Percentiles rank a stretch among this genome's conserved stretches.
Evolutionary conservation across 2,329 filamentous ascomycete species (phyloP).

Genomic region (Parastagonospora nodorum): DNA sequence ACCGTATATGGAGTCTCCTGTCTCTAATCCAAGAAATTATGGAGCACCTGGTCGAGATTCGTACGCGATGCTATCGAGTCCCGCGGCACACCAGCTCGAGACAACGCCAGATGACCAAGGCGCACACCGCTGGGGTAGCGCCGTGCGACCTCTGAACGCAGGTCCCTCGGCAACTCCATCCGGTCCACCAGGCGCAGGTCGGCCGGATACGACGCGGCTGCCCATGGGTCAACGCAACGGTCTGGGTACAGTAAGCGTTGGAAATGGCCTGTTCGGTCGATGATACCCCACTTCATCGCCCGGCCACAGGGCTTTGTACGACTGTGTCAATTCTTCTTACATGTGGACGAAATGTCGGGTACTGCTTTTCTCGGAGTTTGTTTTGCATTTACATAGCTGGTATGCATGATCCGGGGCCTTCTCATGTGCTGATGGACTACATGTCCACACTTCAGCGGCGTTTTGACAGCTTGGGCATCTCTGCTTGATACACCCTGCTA

Average conservation of each 20-base stretch:
- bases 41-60: slow-evolving; percentile 30
- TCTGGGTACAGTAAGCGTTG: slow-evolving; percentile 39
- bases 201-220: slow-evolving; percentile 25
- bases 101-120: slow-evolving; percentile 28
- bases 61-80: slow-evolving; percentile 38
- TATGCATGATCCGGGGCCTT: not conserved
- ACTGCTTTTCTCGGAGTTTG: not conserved
- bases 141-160: slow-evolving; percentile 22
- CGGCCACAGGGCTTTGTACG: not conserved
- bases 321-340: not conserved
- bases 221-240: slow-evolving; percentile 36
- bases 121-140: slow-evolving; percentile 31
- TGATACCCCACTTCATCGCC: slow-evolving; percentile 13
- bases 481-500: not conserved
- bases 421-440: not conserved
- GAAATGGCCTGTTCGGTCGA: slow-evolving; percentile 39
- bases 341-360: not conserved
- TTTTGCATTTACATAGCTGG: not conserved
- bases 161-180: slow-evolving; percentile 13
- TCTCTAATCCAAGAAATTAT: slow-evolving; percentile 32
- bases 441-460: not conserved
- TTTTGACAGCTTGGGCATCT: not conserved
- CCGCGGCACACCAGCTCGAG: slow-evolving; percentile 31
- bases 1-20: slow-evolving; percentile 31
- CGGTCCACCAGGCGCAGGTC: slow-evolving; percentile 25